Evolutionary conservation across 2,329 filamentous ascomycete genomes (phyloP).

Genomic region (Diaporthe sp.): DNA sequence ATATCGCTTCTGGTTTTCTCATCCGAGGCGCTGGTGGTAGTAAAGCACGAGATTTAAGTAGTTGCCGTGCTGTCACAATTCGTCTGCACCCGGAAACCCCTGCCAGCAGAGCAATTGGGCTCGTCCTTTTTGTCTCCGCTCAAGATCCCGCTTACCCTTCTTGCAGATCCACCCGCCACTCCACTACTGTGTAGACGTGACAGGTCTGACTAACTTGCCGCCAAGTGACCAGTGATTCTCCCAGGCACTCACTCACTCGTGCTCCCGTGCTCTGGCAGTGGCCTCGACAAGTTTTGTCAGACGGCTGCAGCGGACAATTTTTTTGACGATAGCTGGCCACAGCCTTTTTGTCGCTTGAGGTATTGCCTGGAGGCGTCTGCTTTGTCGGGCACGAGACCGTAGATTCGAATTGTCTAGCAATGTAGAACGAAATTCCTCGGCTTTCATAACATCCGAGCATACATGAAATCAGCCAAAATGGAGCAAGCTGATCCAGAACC

Average conservation of each 20-base stretch:
- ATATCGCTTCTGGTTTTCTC: background rate
- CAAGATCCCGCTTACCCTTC: background rate
- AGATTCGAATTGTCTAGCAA: background rate
- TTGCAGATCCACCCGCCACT: background rate
- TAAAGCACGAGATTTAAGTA: background rate
- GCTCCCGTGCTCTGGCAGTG: too few relatives aligned
- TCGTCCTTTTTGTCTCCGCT: background rate
- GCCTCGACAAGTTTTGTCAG: background rate
- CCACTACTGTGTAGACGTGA: background rate
- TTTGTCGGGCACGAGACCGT: background rate
- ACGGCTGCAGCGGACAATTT: background rate
- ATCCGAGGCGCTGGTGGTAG: background rate
- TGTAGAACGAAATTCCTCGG: background rate
- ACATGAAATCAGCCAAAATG: too few relatives aligned
- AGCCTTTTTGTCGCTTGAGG: background rate
- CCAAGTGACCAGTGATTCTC: too few relatives aligned
- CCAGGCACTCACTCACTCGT: too few relatives aligned
- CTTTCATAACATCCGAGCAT: background rate
- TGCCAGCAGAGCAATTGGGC: background rate
- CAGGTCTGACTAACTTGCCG: background rate
- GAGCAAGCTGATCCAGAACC: background rate
- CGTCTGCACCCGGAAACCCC: background rate
- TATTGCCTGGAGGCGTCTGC: background rate
- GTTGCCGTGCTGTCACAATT: background rate
- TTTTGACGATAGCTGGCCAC: background rate